Evolutionary conservation across 352 stramenopile species (phyloP).

Genomic region (Pythium volutum): DNA sequence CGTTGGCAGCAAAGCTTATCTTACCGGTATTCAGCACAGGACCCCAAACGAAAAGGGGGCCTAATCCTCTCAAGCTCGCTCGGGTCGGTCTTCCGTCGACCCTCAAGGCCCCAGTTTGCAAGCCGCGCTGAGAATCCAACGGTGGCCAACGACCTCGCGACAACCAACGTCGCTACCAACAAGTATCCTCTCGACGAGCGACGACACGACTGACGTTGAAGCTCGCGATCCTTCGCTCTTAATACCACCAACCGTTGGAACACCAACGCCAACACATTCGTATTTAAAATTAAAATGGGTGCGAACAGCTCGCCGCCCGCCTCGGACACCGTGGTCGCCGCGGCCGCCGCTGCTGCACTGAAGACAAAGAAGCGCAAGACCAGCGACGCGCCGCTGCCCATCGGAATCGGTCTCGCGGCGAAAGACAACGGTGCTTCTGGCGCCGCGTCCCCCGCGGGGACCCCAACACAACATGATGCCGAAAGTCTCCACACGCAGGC

Average conservation of each 20-base stretch:
- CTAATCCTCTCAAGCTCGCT: not conserved
- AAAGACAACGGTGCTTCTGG: not conserved
- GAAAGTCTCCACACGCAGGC: slow-evolving; percentile 21
- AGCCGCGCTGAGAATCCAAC: not conserved
- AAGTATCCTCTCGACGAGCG: slow-evolving; percentile 7
- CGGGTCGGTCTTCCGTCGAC: not conserved
- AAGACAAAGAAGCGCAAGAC: slow-evolving; percentile 65
- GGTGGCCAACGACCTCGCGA: slow-evolving; percentile 17
- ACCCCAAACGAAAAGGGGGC: not conserved
- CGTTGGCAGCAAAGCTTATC: slow-evolving; percentile 9
- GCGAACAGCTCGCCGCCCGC: slow-evolving; percentile 26
- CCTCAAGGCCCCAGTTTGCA: slow-evolving; percentile 2
- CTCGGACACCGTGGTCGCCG: slow-evolving; percentile 19
- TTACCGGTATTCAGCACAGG: slow-evolving; percentile 25
- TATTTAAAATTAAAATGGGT: slow-evolving; percentile 18
- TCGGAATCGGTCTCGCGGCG: slow-evolving; percentile 7
- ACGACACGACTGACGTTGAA: slow-evolving; percentile 27
- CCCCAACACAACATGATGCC: slow-evolving; percentile 1
- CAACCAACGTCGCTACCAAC: slow-evolving; percentile 8
- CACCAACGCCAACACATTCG: not conserved
- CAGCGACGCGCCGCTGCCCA: slow-evolving; percentile 25
- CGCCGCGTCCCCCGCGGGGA: not conserved
- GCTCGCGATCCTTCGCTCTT: slow-evolving; percentile 8
- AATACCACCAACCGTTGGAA: slow-evolving; percentile 22
- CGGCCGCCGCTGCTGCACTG: slow-evolving; percentile 7